Percentiles rank a stretch among this genome's conserved stretches.
These are phyloP conservation scores for Odonthalia washingtoniensis DNA, from an alignment of 31 red algal species.

Conservation along the genomic window DNA sequence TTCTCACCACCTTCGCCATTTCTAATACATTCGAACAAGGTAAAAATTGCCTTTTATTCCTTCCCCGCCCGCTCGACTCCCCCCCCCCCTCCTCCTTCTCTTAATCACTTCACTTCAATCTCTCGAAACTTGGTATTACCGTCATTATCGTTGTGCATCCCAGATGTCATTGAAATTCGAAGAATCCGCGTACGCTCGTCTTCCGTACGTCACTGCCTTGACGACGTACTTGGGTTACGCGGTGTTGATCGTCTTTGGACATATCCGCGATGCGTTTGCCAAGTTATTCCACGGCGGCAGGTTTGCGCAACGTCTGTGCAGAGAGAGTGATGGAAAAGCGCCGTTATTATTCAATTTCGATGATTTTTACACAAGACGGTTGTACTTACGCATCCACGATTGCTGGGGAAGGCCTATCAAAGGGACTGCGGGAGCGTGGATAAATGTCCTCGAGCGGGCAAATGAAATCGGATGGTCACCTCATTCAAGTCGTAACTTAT, in stretches of 20 bases:
- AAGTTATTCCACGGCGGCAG: slow-evolving; percentile 39
- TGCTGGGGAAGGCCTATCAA: slow-evolving; percentile 94
- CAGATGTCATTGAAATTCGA: background rate
- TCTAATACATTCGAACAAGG: background rate
- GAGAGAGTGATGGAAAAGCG: slow-evolving; percentile 54
- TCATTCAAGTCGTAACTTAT: background rate
- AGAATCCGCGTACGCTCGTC: slow-evolving; percentile 18
- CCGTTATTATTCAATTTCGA: slow-evolving; percentile 89
- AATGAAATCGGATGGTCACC: slow-evolving; percentile 52
- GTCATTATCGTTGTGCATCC: too few relatives aligned
- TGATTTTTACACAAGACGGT: slow-evolving; percentile 96
- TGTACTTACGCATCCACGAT: slow-evolving; percentile 93
- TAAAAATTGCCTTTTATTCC: background rate
- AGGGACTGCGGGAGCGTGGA: slow-evolving; percentile 86
- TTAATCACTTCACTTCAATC: background rate
- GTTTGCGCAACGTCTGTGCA: slow-evolving; percentile 26
- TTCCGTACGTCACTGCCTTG: slow-evolving; percentile 65
- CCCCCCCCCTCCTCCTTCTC: background rate
- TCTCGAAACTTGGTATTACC: background rate
- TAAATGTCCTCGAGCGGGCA: slow-evolving; percentile 82
- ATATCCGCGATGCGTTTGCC: slow-evolving; percentile 77
- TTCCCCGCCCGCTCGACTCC: background rate
- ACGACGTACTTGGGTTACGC: slow-evolving; percentile 90
- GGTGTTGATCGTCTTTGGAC: slow-evolving; percentile 82
- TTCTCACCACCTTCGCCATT: background rate